These are phyloP conservation scores for Dryas drummondii DNA, from an alignment of 306 rosid genomes.

Conservation along the genomic window DNA sequence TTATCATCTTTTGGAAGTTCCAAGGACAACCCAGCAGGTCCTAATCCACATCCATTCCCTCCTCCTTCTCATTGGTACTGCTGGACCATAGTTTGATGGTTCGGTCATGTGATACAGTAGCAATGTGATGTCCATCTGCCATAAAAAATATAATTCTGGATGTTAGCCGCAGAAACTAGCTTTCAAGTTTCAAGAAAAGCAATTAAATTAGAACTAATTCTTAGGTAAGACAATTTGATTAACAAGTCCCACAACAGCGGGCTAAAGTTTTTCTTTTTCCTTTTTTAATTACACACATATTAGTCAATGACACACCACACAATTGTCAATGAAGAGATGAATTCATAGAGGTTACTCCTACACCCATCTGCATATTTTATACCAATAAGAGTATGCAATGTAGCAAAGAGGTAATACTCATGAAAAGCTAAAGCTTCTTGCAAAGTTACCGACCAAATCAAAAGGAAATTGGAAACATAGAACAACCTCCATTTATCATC, in stretches of 20 bases:
- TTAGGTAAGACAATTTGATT: neutral
- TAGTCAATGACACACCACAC: neutral
- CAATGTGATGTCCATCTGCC: constrained; percentile 73
- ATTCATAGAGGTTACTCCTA: no score
- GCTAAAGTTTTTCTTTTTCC: neutral
- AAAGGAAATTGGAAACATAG: no score
- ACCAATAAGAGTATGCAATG: no score
- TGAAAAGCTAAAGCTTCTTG: no score
- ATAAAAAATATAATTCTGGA: constrained; percentile 14
- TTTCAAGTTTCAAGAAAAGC: constrained; percentile 3
- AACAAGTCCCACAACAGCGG: neutral
- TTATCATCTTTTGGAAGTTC: neutral
- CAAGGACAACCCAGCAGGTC: neutral
- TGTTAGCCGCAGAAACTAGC: constrained; percentile 12
- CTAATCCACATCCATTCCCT: constrained; percentile 66
- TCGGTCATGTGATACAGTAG: constrained; percentile 80
- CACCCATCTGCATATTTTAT: no score
- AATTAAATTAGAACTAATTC: neutral
- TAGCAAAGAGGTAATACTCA: no score
- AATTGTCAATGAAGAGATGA: neutral
- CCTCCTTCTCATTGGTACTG: constrained; percentile 35
- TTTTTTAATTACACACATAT: neutral
- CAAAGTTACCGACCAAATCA: no score
- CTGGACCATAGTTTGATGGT: constrained; percentile 87
- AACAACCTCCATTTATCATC: no score